Evolutionary conservation across 2,329 filamentous ascomycete genomes (phyloP), one percentile per base, ranked within the genome.

Genomic region (Neonectria ditissima): DNA sequence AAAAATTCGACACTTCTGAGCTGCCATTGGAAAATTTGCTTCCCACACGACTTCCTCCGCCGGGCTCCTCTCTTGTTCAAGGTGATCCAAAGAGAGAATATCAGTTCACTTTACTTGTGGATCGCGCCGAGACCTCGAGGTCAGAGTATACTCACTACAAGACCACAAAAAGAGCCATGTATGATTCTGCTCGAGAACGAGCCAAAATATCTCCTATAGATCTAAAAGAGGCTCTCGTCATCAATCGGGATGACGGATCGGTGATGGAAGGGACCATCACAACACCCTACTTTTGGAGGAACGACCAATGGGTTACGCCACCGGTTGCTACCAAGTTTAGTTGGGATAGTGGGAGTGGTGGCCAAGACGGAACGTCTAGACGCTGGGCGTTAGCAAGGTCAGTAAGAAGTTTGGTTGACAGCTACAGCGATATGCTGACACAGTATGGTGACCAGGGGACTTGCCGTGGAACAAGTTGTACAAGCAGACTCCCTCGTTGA

Each of bases 221-320:
- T 39, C 76, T 80, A 43, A 84, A 86, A 55, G 95, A 98, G 76
- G 92, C 97, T 5, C 81, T 98, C 20, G 79, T 97, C 2, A 84
- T 92, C 66, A 93, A 92, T 72, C 75, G 74, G 0, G 68, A 77
- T 5, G 81, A 86, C 28, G 84, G 84, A 1, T 86, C 90, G 52
- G 80, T 97, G 37, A 97, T 97, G 86, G 95, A 98, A 78, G 93
- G 93, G 9, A 94, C 91, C 65, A 86, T 92, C 16, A 94, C 92
- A 1, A 97, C 91, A 0, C 88, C 92, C 0, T 97, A 95, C 77
- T 92, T 97, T 69, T 92, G 87, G 83, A 88, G 92, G 47, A 77
- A 83, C 5, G 89, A 87, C 1, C 80, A 81, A 53, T 98, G 95
- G 95, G 86, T 94, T 8, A 97, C 94, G 39, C 95, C 95, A 1